These are phyloP conservation scores for Plasmodium fragile DNA, from an alignment of 169 alveolate species.

Conservation along the genomic window DNA sequence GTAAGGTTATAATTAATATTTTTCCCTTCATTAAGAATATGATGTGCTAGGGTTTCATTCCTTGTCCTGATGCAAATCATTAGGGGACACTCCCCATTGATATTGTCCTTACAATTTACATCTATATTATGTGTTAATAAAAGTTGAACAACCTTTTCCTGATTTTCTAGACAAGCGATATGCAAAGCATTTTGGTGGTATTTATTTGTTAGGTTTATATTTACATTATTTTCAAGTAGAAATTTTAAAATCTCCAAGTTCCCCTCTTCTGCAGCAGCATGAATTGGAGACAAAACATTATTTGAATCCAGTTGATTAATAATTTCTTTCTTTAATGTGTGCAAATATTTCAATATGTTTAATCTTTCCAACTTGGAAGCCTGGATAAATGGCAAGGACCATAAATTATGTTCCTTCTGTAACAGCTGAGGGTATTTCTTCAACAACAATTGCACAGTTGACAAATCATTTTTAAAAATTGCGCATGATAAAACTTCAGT, in stretches of 20 bases:
- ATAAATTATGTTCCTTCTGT: constrained; percentile 86
- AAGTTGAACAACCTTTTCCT: constrained; percentile 69
- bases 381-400: constrained; percentile 90
- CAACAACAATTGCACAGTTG: constrained; percentile 81
- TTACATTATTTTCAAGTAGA: constrained; percentile 77
- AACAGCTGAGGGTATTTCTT: constrained; percentile 87
- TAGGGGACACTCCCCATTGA: constrained; percentile 89
- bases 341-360: constrained; percentile 77
- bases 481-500: constrained; percentile 88
- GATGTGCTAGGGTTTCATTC: constrained; percentile 85
- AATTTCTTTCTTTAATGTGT: constrained; percentile 70
- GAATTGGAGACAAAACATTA: constrained; percentile 82
- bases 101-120: constrained; percentile 81
- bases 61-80: constrained; percentile 89
- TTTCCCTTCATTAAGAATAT: constrained; percentile 81
- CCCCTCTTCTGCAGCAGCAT: constrained; percentile 90
- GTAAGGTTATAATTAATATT: constrained; percentile 78
- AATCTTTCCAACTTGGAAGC: constrained; percentile 81
- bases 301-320: constrained; percentile 67
- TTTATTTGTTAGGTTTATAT: constrained; percentile 78
- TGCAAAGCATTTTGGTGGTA: constrained; percentile 84
- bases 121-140: constrained; percentile 70
- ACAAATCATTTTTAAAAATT: constrained; percentile 84
- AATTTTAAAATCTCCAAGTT: constrained; percentile 82
- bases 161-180: constrained; percentile 85